A percentile compares a stretch with the other conserved stretches of the same genome.
Conservation (phyloP, 169 alveolate genomes). For the Toxoplasma gondii region DNA sequence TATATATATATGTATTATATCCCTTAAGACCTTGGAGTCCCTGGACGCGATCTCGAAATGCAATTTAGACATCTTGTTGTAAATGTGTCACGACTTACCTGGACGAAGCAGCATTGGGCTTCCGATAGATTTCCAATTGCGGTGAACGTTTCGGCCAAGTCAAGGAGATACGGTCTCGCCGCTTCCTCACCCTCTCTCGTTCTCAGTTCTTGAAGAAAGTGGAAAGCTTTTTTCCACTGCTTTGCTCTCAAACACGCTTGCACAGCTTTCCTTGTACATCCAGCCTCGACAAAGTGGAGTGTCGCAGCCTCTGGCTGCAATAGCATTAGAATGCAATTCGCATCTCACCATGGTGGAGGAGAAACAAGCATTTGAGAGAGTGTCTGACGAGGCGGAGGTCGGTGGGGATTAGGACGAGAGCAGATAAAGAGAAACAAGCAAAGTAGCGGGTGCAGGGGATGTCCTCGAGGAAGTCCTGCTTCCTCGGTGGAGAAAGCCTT, state of each 20-base stretch:
- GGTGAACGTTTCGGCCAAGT: constrained; percentile 90
- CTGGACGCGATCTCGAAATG: no score
- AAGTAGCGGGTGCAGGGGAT: no score
- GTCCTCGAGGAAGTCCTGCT: no score
- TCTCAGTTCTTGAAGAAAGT: constrained; percentile 75
- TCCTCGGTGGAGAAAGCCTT: no score
- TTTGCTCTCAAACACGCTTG: constrained; percentile 92
- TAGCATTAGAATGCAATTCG: constrained; percentile 72
- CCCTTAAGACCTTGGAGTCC: no score
- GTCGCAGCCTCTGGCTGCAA: constrained; percentile 90
- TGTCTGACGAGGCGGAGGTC: no score
- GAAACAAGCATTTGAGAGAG: no score
- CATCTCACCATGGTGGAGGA: no score
- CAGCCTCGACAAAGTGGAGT: constrained; percentile 93
- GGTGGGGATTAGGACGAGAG: no score
- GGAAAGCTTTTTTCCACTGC: constrained; percentile 93
- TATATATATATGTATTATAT: no score
- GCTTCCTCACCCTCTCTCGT: constrained; percentile 68
- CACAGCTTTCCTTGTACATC: constrained; percentile 88
- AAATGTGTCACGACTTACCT: constrained; percentile 24
- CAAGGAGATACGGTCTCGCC: constrained; percentile 88
- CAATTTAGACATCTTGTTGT: not conserved
- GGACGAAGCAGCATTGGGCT: constrained; percentile 87
- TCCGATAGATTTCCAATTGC: constrained; percentile 86
- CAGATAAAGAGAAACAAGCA: no score